Conservation (phyloP, 371 early-diverging fungal genomes). For the Lichtheimia corymbifera region DNA sequence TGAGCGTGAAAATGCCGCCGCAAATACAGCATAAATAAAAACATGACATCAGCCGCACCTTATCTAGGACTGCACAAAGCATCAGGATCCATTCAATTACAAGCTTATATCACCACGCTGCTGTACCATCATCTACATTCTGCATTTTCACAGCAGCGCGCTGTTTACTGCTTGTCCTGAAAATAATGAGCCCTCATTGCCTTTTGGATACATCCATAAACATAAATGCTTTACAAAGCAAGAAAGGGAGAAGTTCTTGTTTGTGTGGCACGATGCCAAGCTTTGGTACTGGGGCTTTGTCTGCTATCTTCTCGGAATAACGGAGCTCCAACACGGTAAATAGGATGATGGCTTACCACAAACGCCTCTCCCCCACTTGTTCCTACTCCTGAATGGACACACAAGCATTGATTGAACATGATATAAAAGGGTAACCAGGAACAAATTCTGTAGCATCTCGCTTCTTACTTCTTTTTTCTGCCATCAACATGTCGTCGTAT, state of each 20-base stretch:
- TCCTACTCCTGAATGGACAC: no score
- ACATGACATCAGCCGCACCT: no score
- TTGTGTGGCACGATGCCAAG: constrained; percentile 1
- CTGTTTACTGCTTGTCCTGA: no score
- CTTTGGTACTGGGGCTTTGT: not conserved
- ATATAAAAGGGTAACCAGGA: not conserved
- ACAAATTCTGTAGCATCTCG: not conserved
- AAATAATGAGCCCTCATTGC: not conserved
- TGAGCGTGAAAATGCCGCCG: no score
- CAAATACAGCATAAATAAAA: no score
- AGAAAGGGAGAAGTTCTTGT: not conserved
- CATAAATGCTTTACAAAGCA: not conserved
- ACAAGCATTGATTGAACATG: no score
- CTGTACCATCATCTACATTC: no score
- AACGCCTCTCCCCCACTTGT: no score
- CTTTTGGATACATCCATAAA: not conserved
- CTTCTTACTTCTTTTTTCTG: constrained; percentile 3
- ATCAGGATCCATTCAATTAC: no score
- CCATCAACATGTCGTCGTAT: constrained; percentile 8
- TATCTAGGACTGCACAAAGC: no score
- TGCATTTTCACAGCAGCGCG: no score
- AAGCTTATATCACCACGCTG: no score
- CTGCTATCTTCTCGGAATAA: not conserved
- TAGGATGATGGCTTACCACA: not conserved
- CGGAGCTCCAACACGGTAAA: not conserved